Evolutionary conservation across 495 filamentous ascomycete genomes (phyloP).

Genomic region (Collariella sp.): DNA sequence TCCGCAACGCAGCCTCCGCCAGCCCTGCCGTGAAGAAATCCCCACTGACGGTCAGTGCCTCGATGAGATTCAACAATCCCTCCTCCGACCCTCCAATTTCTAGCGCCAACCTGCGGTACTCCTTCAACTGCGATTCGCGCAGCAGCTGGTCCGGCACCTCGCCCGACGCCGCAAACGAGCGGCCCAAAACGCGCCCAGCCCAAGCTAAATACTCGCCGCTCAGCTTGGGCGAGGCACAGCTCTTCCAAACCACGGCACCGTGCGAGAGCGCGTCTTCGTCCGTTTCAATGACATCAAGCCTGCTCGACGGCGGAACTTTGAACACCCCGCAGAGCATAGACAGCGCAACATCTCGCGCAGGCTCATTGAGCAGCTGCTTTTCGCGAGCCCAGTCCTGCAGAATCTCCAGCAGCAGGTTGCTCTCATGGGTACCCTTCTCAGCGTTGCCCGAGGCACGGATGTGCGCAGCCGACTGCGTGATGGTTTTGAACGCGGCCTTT

Average conservation of each 20-base stretch:
- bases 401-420: slow-evolving; percentile 62
- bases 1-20: slow-evolving; percentile 68
- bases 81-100: slow-evolving; percentile 38
- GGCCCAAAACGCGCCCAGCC: slow-evolving; percentile 75
- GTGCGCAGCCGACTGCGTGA: slow-evolving; percentile 54
- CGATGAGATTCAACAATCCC: slow-evolving; percentile 54
- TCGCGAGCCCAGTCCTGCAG: slow-evolving; percentile 58
- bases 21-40: slow-evolving; percentile 57
- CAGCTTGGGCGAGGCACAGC: slow-evolving; percentile 51
- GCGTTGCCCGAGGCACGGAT: slow-evolving; percentile 52
- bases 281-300: slow-evolving; percentile 52
- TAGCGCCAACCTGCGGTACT: slow-evolving; percentile 36
- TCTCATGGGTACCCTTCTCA: slow-evolving; percentile 54
- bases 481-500: slow-evolving; percentile 49
- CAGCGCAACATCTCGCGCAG: slow-evolving; percentile 61
- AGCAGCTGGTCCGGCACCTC: slow-evolving; percentile 50
- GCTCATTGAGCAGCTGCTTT: slow-evolving; percentile 55
- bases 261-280: slow-evolving; percentile 53
- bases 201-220: slow-evolving; percentile 68
- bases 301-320: slow-evolving; percentile 44
- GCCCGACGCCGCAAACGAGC: slow-evolving; percentile 71
- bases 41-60: slow-evolving; percentile 55
- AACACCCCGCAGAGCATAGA: slow-evolving; percentile 68
- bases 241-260: slow-evolving; percentile 62
- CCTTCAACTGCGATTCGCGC: slow-evolving; percentile 47